phyloP scores from a whole-genome alignment of 805 yeast genomes.

The Cephaloascus fragrans region DNA sequence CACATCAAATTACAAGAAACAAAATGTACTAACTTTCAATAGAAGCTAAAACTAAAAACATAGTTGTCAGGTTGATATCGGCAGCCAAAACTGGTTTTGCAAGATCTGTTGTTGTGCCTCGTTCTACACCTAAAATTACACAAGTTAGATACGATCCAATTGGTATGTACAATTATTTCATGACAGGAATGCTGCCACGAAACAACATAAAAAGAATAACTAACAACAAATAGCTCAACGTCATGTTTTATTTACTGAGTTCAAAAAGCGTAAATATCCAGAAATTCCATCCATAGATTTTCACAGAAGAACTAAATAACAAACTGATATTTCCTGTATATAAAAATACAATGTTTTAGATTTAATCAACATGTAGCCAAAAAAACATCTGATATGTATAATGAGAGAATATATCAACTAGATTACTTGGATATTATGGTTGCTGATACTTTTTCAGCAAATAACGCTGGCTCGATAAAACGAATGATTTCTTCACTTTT shows the following conservation, averaged over 20 bases:
- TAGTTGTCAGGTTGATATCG: slow-evolving; percentile 79
- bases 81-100: slow-evolving; percentile 86
- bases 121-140: slow-evolving; percentile 69
- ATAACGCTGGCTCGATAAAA: too few species aligned
- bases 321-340: too few species aligned
- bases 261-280: slow-evolving; percentile 74
- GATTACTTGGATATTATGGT: too few species aligned
- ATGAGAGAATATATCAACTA: too few species aligned
- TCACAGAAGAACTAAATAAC: slow-evolving; percentile 8
- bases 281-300: slow-evolving; percentile 30
- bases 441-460: too few species aligned
- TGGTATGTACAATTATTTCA: slow-evolving; percentile 15
- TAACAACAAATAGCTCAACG: slow-evolving; percentile 48
- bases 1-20: too few species aligned
- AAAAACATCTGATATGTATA: too few species aligned
- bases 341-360: too few species aligned
- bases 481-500: too few species aligned
- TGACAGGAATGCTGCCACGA: neutral
- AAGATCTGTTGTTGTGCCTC: slow-evolving; percentile 71
- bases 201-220: neutral
- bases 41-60: slow-evolving; percentile 66
- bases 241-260: slow-evolving; percentile 85
- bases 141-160: slow-evolving; percentile 84
- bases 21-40: too few species aligned
- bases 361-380: too few species aligned